Evolutionary conservation across 2,329 filamentous ascomycete species (phyloP), one percentile per base, ranked within the genome.

Genomic region (Fusarium oligoseptatum): DNA sequence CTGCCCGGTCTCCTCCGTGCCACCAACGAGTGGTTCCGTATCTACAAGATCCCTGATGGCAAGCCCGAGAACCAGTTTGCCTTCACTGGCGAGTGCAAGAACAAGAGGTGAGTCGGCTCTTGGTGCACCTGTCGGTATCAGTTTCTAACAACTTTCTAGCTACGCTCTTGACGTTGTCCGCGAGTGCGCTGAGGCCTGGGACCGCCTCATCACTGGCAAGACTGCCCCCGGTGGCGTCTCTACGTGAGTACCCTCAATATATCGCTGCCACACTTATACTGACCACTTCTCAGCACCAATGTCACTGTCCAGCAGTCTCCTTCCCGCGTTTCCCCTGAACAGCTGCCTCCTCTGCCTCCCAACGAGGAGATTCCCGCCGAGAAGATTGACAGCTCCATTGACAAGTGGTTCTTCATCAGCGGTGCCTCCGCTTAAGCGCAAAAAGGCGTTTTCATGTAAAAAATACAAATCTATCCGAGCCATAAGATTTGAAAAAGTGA

Each of bases 391-490:
- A 90, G 92, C 83, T 97, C 93, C 86, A 98, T 98, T 83, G 97
- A 99, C 92, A 99, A 99, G 92, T 99, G 97, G 97, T 99, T 99
- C 93, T 99, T 98, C 92, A 99, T 99, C 87, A 98, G 95, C 85
- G 97, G 97, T 86, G 97, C 97, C 83, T 94, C 95, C 80, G 89
- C 93, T 80, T 96, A 94, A 87, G 80, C 68, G 74, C 57, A 56
- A 57, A 27, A 69, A 71, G 34, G 71, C 64, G 64, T 67, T 64
- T 52, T 73, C 67, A 60, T 56, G 71, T 68, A 70, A 68, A 73
- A 73, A 43, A 61, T 20, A 57, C 62, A 65, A 43, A 63, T 69
- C 65, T 67, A 64, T 57, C 65, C 64, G 63, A 64, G 41, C 69
- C 67, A 24, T 70, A 71, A 62, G 66, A 75, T 73, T 68, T 64